Evolutionary conservation across 139 green algal genomes (phyloP).

Genomic region (Chlamydomonas incerta): DNA sequence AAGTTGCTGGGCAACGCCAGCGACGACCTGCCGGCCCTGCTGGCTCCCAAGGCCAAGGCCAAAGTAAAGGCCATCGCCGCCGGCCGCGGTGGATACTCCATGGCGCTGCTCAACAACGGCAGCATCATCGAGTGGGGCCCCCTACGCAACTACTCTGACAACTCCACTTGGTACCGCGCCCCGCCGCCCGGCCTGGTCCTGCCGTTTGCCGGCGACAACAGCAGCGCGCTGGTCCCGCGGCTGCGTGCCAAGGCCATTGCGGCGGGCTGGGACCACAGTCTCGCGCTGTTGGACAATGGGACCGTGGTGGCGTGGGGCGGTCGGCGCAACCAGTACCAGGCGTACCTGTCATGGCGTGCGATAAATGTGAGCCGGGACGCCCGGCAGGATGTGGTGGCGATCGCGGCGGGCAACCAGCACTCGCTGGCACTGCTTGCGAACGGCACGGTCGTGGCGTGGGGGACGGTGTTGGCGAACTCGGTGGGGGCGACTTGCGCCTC

Average conservation of each 20-base stretch:
- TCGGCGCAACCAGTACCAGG: neutral
- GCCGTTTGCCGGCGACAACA: too few species aligned
- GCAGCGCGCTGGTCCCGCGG: too few species aligned
- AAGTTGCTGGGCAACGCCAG: neutral
- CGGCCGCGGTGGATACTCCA: neutral
- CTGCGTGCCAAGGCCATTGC: neutral
- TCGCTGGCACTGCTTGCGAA: neutral
- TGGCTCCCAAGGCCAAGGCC: neutral
- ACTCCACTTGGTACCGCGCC: neutral
- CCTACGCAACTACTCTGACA: neutral
- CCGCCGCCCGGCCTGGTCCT: neutral
- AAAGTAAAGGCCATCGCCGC: neutral
- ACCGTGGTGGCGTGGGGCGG: neutral
- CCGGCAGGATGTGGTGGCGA: neutral
- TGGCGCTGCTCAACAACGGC: neutral
- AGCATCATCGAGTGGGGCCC: neutral
- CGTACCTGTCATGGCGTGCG: neutral
- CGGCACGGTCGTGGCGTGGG: conserved; percentile 9
- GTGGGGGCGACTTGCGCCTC: neutral
- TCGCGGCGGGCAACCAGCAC: neutral
- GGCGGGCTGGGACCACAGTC: neutral
- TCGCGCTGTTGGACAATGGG: neutral
- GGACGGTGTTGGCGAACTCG: neutral
- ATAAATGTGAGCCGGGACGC: neutral
- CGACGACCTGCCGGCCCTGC: neutral